A percentile compares a stretch with the other conserved stretches of the same genome.
Evolutionary conservation across 305 asterid species (phyloP).

Genomic region (Fraxinus ornus): DNA sequence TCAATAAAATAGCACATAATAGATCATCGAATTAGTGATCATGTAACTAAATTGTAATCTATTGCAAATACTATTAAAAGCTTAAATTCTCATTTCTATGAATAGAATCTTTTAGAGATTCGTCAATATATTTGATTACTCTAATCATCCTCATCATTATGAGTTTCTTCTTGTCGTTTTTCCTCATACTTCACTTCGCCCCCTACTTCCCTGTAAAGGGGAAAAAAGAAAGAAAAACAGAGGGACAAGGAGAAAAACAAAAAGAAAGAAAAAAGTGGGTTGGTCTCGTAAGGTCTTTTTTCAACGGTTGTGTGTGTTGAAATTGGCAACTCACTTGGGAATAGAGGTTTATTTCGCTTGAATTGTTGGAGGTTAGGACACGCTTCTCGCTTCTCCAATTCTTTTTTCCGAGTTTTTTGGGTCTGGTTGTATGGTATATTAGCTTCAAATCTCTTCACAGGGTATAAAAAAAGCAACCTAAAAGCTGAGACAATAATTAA

Average conservation of each 20-base stretch:
- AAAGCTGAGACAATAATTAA: not conserved
- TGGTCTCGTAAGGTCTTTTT: not conserved
- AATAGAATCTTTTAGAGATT: not conserved
- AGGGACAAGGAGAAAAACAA: not conserved
- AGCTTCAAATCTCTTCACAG: not conserved
- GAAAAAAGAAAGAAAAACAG: not conserved
- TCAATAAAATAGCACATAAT: not conserved
- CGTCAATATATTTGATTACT: not conserved
- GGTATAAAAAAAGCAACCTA: not conserved
- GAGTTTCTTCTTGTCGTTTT: not conserved
- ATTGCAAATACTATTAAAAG: not conserved
- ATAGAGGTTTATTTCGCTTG: not conserved
- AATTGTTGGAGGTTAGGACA: not conserved
- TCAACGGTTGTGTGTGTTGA: not conserved
- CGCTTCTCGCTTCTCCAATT: not conserved
- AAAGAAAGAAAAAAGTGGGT: not conserved
- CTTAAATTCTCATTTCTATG: not conserved
- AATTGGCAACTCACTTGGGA: not conserved
- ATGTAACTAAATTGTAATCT: not conserved
- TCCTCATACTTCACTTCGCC: not conserved
- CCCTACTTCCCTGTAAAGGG: not conserved
- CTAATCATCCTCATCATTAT: not conserved
- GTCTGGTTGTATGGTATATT: not conserved
- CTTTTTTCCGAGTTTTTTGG: not conserved
- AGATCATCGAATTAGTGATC: not conserved